Conservation (phyloP, 75 land plant genomes). For the Pseudotsuga menziesii region DNA sequence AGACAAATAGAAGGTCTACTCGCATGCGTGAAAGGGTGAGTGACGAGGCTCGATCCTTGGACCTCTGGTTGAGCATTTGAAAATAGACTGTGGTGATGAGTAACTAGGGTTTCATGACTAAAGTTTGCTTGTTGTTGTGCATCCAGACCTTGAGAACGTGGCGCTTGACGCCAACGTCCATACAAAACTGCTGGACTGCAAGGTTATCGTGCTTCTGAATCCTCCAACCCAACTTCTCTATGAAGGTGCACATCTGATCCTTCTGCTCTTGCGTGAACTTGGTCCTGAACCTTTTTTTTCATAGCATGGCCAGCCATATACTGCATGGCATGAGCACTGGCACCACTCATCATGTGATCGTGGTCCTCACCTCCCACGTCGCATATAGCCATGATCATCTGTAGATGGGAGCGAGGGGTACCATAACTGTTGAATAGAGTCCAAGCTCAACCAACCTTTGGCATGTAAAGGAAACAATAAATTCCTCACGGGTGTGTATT, state of each 20-base stretch:
- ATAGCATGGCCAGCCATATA: neutral
- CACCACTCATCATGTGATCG: neutral
- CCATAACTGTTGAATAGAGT: no score
- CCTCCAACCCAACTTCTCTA: slow-evolving; percentile 67
- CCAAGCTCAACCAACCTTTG: no score
- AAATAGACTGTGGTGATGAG: no score
- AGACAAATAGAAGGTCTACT: no score
- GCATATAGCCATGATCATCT: slow-evolving; percentile 12
- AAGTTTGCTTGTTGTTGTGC: slow-evolving; percentile 84
- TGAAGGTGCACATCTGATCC: slow-evolving; percentile 53
- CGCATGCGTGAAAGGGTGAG: no score
- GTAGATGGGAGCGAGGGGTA: neutral
- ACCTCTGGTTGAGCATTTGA: no score
- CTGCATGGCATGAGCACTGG: neutral
- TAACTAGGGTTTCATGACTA: slow-evolving; percentile 2
- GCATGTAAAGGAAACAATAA: no score
- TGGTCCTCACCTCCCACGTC: neutral
- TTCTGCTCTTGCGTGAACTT: slow-evolving; percentile 69
- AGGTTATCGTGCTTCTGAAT: slow-evolving; percentile 77
- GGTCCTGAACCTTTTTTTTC: slow-evolving; percentile 24
- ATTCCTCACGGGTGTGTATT: no score
- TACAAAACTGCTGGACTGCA: slow-evolving; percentile 69
- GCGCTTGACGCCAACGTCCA: slow-evolving; percentile 56
- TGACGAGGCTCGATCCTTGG: no score
- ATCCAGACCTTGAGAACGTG: slow-evolving; percentile 87